Percentiles rank a stretch among this genome's conserved stretches.
These are phyloP conservation scores for Arthrobotrys megalospora DNA, from an alignment of 2,329 filamentous ascomycete species.

Conservation along the genomic window DNA sequence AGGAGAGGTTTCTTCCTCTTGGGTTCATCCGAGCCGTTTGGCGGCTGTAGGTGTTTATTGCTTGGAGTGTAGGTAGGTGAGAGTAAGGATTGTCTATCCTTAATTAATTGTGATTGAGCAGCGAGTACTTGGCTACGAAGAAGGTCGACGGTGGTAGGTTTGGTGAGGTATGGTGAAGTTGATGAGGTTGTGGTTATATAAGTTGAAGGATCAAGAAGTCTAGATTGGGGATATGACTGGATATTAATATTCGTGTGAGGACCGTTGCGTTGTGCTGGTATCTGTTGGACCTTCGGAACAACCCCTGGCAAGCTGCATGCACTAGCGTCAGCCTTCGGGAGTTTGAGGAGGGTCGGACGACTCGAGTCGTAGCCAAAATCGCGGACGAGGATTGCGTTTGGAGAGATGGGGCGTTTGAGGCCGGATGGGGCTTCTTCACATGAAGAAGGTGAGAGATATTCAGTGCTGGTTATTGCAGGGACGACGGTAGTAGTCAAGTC, in stretches of 20 bases:
- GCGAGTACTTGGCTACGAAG: constrained; percentile 56
- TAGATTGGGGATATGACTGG: constrained; percentile 41
- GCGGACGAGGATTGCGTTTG: constrained; percentile 38
- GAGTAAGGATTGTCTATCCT: constrained; percentile 45
- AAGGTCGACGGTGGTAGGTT: constrained; percentile 25
- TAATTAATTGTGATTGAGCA: constrained; percentile 55
- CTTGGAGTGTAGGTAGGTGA: constrained; percentile 44
- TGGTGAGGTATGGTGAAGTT: neutral
- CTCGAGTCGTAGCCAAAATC: constrained; percentile 50
- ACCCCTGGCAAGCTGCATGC: constrained; percentile 45
- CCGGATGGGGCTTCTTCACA: constrained; percentile 30
- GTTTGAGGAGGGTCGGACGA: constrained; percentile 54
- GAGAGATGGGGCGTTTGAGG: constrained; percentile 41
- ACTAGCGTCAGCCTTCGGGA: constrained; percentile 57
- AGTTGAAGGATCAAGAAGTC: constrained; percentile 51
- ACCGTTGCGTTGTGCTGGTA: constrained; percentile 46
- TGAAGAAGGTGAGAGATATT: constrained; percentile 43
- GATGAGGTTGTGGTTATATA: constrained; percentile 9
- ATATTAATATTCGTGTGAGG: constrained; percentile 52
- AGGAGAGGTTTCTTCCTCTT: constrained; percentile 59
- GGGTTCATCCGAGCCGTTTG: constrained; percentile 60
- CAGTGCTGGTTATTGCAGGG: constrained; percentile 44
- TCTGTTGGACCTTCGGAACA: constrained; percentile 55
- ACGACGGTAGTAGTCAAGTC: constrained; percentile 21
- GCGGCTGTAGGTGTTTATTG: constrained; percentile 37